These are phyloP conservation scores for Cyclotella sp. DNA, from an alignment of 108 stramenopile species.

Conservation along the genomic window DNA sequence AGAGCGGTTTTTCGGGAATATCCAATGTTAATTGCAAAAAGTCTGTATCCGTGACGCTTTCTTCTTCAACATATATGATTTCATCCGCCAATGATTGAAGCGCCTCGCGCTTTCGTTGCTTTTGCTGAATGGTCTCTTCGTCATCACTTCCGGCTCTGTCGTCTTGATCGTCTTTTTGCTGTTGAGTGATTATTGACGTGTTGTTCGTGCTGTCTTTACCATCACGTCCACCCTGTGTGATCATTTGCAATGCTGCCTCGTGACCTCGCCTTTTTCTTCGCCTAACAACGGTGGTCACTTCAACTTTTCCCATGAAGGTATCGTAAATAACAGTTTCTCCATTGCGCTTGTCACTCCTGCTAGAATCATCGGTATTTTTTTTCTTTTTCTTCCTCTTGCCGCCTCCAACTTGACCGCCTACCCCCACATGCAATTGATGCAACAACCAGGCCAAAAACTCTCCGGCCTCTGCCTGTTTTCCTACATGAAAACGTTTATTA, in stretches of 20 bases:
- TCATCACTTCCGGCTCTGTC: slow-evolving; percentile 70
- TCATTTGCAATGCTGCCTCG: slow-evolving; percentile 37
- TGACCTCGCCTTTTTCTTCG: slow-evolving; percentile 54
- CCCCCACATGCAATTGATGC: slow-evolving; percentile 89
- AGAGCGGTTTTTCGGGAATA: slow-evolving; percentile 97
- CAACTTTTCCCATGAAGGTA: slow-evolving; percentile 90
- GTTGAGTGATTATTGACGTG: neutral
- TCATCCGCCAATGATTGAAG: slow-evolving; percentile 40
- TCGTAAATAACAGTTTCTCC: slow-evolving; percentile 83
- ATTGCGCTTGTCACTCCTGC: slow-evolving; percentile 20
- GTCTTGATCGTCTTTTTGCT: slow-evolving; percentile 39
- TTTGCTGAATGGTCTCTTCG: slow-evolving; percentile 48
- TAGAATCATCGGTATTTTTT: slow-evolving; percentile 20
- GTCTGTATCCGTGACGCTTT: slow-evolving; percentile 62
- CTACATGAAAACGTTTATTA: slow-evolving; percentile 89
- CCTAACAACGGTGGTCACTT: slow-evolving; percentile 71
- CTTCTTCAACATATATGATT: slow-evolving; percentile 58
- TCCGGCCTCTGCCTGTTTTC: slow-evolving; percentile 88
- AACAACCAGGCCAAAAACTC: slow-evolving; percentile 97
- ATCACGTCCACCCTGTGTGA: neutral
- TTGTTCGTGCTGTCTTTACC: neutral
- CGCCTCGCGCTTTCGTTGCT: slow-evolving; percentile 29
- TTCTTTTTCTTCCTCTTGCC: slow-evolving; percentile 50
- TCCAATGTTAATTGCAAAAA: slow-evolving; percentile 96
- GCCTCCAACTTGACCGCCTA: slow-evolving; percentile 62